These are phyloP conservation scores for Odonthalia washingtoniensis DNA, from an alignment of 31 red algal genomes.

Conservation along the genomic window DNA sequence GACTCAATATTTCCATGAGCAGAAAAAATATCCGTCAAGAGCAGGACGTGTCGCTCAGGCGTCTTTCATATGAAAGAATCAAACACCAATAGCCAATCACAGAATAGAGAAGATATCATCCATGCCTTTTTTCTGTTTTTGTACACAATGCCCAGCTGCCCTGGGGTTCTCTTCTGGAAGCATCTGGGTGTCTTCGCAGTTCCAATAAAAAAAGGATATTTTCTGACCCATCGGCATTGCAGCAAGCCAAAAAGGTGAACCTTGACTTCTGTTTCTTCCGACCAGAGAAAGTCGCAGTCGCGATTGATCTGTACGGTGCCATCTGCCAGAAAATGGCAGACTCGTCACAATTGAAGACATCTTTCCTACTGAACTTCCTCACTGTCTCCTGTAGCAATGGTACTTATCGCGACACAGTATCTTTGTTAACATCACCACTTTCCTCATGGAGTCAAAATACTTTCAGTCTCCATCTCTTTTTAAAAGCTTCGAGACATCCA, in stretches of 20 bases:
- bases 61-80: background rate
- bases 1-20: slow-evolving; percentile 3
- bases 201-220: slow-evolving; percentile 31
- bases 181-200: background rate
- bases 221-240: background rate
- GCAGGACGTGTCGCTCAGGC: background rate
- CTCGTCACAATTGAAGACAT: slow-evolving; percentile 10
- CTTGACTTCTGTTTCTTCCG: slow-evolving; percentile 1
- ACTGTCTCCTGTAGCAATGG: background rate
- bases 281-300: background rate
- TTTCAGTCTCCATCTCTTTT: background rate
- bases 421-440: slow-evolving; percentile 2
- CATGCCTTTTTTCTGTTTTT: slow-evolving; percentile 37
- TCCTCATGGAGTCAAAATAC: background rate
- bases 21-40: slow-evolving; percentile 31
- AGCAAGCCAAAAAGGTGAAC: slow-evolving; percentile 6
- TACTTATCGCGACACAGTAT: background rate
- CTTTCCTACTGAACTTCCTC: background rate
- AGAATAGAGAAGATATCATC: slow-evolving; percentile 13
- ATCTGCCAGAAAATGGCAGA: slow-evolving; percentile 11
- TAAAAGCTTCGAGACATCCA: slow-evolving; percentile 14
- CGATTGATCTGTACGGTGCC: slow-evolving; percentile 16
- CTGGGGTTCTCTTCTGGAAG: slow-evolving; percentile 9
- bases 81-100: slow-evolving; percentile 44
- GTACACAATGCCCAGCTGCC: background rate